These are phyloP conservation scores for Priceomyces carsonii DNA, from an alignment of 805 yeast species.

Conservation along the genomic window DNA sequence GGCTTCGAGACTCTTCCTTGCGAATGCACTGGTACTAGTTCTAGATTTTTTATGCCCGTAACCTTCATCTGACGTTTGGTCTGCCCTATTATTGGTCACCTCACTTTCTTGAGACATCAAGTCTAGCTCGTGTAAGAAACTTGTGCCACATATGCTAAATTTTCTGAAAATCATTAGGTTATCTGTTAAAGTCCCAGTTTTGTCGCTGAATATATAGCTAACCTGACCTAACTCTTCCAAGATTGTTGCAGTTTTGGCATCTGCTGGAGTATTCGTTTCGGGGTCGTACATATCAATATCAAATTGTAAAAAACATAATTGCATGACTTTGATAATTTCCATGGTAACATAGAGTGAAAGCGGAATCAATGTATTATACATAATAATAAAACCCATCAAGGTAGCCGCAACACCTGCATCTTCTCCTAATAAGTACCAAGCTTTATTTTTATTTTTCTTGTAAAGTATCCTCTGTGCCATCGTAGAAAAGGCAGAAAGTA, in stretches of 20 bases:
- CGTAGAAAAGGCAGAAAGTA: conserved; percentile 75
- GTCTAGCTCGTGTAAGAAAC: conserved; percentile 84
- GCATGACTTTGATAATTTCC: conserved; percentile 92
- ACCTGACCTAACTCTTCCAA: conserved; percentile 97
- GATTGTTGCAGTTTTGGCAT: conserved; percentile 92
- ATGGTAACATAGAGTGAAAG: conserved; percentile 91
- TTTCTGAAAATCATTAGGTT: conserved; percentile 91
- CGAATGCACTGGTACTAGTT: conserved; percentile 33
- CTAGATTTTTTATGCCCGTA: too few species aligned
- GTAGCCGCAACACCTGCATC: conserved; percentile 88
- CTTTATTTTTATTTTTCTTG: conserved; percentile 36
- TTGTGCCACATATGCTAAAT: conserved; percentile 80
- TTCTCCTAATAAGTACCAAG: conserved; percentile 72
- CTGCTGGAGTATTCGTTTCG: conserved; percentile 86
- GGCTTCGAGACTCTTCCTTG: conserved; percentile 34
- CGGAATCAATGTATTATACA: conserved; percentile 96
- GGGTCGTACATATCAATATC: conserved; percentile 94
- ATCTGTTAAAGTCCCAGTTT: conserved; percentile 96
- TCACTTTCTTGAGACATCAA: conserved; percentile 23
- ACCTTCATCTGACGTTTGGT: too few species aligned
- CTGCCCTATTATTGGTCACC: conserved; percentile 1
- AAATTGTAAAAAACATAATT: conserved; percentile 75
- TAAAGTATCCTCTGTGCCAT: conserved; percentile 69
- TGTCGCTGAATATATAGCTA: conserved; percentile 90
- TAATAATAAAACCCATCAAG: conserved; percentile 92